Conservation (phyloP, 1,284 basidiomycete species). For the Tausonia pullulans region DNA sequence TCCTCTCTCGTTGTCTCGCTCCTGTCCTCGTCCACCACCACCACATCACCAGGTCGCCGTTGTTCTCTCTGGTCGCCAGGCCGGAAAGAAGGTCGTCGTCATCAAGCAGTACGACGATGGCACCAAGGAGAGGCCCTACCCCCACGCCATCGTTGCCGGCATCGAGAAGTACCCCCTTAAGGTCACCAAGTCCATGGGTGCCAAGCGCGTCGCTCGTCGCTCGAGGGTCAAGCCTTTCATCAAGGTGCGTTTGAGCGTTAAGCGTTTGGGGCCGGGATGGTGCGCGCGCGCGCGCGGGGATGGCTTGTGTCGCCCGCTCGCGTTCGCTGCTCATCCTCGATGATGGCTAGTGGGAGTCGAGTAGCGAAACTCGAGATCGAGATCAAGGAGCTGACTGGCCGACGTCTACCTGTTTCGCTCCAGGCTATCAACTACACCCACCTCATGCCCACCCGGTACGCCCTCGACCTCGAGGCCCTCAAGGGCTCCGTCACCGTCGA, state of each 20-base stretch:
- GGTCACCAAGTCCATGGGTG: constrained; percentile 90
- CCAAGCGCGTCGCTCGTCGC: constrained; percentile 80
- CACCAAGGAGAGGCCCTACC: constrained; percentile 77
- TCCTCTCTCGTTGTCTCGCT: background rate
- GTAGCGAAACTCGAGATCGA: background rate
- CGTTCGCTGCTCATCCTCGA: no score
- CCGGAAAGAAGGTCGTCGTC: constrained; percentile 94
- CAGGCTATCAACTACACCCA: constrained; percentile 91
- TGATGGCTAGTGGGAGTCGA: no score
- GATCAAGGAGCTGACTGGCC: background rate
- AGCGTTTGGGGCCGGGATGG: background rate
- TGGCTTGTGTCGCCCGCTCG: no score
- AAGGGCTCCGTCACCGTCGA: constrained; percentile 72
- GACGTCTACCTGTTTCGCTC: background rate
- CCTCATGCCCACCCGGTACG: constrained; percentile 94
- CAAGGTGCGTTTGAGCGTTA: constrained; percentile 56
- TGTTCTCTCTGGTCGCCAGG: constrained; percentile 91
- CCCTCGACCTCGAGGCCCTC: constrained; percentile 81
- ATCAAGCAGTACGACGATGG: constrained; percentile 90
- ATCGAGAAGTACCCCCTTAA: constrained; percentile 93
- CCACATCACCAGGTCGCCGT: constrained; percentile 59
- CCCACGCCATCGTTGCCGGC: constrained; percentile 91
- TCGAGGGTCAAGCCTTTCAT: constrained; percentile 97
- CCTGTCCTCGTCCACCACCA: background rate
- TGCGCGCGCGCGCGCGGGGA: background rate